phyloP scores from a whole-genome alignment of 768 basidiomycete genomes.

The Russula sp. region DNA sequence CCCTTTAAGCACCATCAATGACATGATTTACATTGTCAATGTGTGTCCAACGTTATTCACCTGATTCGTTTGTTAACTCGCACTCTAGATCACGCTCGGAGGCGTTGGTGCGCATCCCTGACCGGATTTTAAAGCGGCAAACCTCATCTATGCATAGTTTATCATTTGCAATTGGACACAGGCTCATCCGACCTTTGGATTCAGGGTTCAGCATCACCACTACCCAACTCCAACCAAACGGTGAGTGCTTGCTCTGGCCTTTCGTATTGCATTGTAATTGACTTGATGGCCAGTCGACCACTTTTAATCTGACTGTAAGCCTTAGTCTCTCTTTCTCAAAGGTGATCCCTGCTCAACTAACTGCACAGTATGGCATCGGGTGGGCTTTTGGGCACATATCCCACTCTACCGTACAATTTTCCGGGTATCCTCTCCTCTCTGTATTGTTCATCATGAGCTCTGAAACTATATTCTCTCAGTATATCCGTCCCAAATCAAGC shows the following conservation, averaged over 20 bases:
- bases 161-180: conserved; percentile 73
- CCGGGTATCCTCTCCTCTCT: conserved; percentile 43
- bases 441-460: background rate
- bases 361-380: conserved; percentile 65
- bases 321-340: background rate
- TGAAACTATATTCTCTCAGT: conserved; percentile 30
- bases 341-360: background rate
- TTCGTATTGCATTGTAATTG: conserved; percentile 13
- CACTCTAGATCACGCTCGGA: conserved; percentile 57
- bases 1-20: conserved; percentile 52
- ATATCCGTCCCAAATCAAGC: conserved; percentile 63
- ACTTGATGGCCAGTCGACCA: conserved; percentile 21
- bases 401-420: conserved; percentile 57
- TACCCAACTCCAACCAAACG: conserved; percentile 43
- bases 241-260: conserved; percentile 31
- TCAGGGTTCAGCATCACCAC: conserved; percentile 37
- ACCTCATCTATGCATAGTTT: conserved; percentile 36
- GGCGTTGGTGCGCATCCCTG: conserved; percentile 40
- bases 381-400: conserved; percentile 64
- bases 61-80: background rate
- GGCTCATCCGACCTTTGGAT: conserved; percentile 83
- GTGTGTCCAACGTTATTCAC: conserved; percentile 35
- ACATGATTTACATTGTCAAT: conserved; percentile 73
- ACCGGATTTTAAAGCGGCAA: background rate
- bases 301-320: conserved; percentile 22